These are phyloP conservation scores for Trametes cubensis DNA, from an alignment of 768 basidiomycete species.

Conservation along the genomic window DNA sequence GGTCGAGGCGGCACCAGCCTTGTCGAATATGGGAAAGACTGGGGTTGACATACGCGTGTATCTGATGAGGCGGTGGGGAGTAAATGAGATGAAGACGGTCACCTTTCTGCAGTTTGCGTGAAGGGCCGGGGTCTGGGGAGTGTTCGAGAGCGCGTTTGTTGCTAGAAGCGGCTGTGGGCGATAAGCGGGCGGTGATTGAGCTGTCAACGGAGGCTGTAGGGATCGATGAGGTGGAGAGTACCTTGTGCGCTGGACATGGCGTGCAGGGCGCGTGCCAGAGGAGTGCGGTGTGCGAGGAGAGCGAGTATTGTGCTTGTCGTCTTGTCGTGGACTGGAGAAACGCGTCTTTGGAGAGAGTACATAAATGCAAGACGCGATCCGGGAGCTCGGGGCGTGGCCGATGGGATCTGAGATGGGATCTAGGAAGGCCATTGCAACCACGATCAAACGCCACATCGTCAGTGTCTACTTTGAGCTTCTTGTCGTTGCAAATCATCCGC, in stretches of 20 bases:
- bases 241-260: constrained; percentile 4
- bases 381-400: too few species aligned
- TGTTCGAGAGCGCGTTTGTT: constrained; percentile 10
- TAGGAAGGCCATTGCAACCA: too few species aligned
- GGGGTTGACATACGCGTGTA: neutral
- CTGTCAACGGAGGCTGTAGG: neutral
- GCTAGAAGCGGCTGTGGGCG: neutral
- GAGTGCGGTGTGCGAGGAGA: neutral
- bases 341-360: too few species aligned
- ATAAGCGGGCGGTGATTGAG: neutral
- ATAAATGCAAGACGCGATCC: too few species aligned
- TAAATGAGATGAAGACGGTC: neutral
- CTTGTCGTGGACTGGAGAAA: too few species aligned
- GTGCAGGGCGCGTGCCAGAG: neutral
- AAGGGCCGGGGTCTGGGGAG: neutral
- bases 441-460: too few species aligned
- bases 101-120: constrained; percentile 28
- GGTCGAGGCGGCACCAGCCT: constrained; percentile 11
- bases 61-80: neutral
- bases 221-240: constrained; percentile 1
- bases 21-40: constrained; percentile 37
- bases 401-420: too few species aligned
- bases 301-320: neutral
- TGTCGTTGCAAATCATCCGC: too few species aligned
- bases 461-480: too few species aligned